Base-by-base conservation (phyloP, 2,329 filamentous ascomycete genomes). In the Ophiostoma pallidulum region DNA sequence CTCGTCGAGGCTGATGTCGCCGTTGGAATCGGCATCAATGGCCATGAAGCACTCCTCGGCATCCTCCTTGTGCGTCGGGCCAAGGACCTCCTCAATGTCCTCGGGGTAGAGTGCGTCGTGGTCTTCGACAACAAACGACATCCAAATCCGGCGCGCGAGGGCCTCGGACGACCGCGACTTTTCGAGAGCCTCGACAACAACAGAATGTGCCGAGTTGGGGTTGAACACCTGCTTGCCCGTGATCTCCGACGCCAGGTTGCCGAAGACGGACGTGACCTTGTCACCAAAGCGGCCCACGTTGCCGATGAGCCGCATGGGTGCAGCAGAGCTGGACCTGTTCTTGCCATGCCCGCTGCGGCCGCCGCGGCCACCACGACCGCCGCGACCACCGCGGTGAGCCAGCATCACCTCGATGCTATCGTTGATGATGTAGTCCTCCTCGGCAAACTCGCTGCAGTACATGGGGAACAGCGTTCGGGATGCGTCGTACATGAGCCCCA, bases 171-270 rank as follows among this genome's bases (percentile, higher is more conserved):
- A 86, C 51, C 76, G 74, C 37, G 78, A 80, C 67, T 88, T 91
- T 65, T 96, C 90, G 28, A 97, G 73, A 8, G 91, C 92, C 61
- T 94, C 81, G 12, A 94, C 73, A 5, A 97, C 88, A 41, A 97
- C 80, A 0, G 88, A 92, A 62, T 96, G 90, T 1, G 90, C 82
- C 5, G 89, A 86, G 59, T 86, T 91, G 13, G 88, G 84, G 64
- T 96, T 95, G 69, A 97, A 94, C 19, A 96, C 84, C 59, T 95
- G 81, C 68, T 94, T 94, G 55, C 92, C 92, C 0, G 92, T 95
- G 51, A 98, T 90, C 59, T 97, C 92, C 2, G 87, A 86, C 2
- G 92, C 91, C 43, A 97, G 80, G 58, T 94, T 92, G 20, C 92
- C 92, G 63, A 97, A 94, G 0, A 84, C 86, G 2, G 88, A 90